Conservation (phyloP, 2,329 filamentous ascomycete species). For the Hirsutella rhossiliensis region DNA sequence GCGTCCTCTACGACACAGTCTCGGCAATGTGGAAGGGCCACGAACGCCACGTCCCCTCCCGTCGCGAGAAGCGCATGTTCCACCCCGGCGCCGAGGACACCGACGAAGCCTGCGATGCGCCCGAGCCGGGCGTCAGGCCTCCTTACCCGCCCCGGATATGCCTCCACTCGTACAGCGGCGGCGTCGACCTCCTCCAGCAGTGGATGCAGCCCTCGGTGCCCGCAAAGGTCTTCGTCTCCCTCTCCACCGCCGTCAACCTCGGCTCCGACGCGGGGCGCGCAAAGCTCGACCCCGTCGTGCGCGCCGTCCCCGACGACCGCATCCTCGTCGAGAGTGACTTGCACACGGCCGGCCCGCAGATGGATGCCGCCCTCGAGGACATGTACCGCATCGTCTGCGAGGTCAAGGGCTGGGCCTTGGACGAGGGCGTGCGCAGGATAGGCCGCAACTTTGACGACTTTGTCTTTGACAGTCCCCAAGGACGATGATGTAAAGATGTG, state of each 20-base stretch:
- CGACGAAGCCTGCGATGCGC: conserved; percentile 18
- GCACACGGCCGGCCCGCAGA: conserved; percentile 65
- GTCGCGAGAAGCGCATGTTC: conserved; percentile 40
- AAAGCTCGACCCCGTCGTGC: conserved; percentile 53
- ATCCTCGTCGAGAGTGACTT: conserved; percentile 86
- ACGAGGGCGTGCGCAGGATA: conserved; percentile 56
- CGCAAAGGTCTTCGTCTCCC: conserved; percentile 72
- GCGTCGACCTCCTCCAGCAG: conserved; percentile 61
- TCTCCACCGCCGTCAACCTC: conserved; percentile 76
- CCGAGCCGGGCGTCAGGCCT: conserved; percentile 24
- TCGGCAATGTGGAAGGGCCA: conserved; percentile 57
- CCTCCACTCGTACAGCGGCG: conserved; percentile 84
- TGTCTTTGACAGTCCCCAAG: conserved; percentile 44
- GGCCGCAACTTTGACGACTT: conserved; percentile 69
- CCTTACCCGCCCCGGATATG: conserved; percentile 80
- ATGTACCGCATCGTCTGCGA: conserved; percentile 66
- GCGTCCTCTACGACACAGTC: conserved; percentile 54
- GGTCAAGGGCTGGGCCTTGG: conserved; percentile 65
- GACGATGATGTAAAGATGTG: conserved; percentile 5
- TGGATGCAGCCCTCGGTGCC: conserved; percentile 67
- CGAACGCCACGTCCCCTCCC: conserved; percentile 49
- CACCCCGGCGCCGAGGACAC: conserved; percentile 31
- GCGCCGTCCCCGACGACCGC: conserved; percentile 61
- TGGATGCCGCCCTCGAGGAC: conserved; percentile 68
- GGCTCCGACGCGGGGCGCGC: conserved; percentile 31